These are phyloP conservation scores for Penicillium pulvis DNA, from an alignment of 495 filamentous ascomycete species.

Conservation along the genomic window DNA sequence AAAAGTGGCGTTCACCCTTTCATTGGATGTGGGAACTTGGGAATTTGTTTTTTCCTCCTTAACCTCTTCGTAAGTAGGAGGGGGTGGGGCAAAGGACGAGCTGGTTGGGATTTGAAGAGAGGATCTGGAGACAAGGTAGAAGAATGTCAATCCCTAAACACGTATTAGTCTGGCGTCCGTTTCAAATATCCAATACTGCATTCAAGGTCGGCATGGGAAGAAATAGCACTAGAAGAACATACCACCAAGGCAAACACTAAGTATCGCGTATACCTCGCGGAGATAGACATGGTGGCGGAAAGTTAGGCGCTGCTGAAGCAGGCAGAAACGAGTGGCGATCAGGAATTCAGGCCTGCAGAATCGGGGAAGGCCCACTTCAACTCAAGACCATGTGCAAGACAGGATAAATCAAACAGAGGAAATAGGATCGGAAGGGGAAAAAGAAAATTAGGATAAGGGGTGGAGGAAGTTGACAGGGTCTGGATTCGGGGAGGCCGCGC, in stretches of 20 bases:
- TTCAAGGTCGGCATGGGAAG: neutral
- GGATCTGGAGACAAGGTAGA: conserved; percentile 82
- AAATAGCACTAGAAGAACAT: neutral
- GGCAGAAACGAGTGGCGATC: conserved; percentile 12
- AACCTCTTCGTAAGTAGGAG: conserved; percentile 30
- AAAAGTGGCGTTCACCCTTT: conserved; percentile 92
- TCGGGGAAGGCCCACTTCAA: conserved; percentile 13
- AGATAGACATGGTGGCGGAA: conserved; percentile 61
- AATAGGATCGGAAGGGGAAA: neutral
- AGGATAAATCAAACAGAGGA: neutral
- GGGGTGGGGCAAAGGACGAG: conserved; percentile 24
- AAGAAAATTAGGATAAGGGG: conserved; percentile 10
- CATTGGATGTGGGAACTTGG: conserved; percentile 53
- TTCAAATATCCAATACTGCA: neutral
- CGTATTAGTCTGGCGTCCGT: neutral
- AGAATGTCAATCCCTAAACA: conserved; percentile 65
- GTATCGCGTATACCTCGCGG: conserved; percentile 79
- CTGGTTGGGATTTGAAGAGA: conserved; percentile 50
- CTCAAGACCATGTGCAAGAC: conserved; percentile 10
- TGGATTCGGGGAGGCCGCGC: conserved; percentile 21
- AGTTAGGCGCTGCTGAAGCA: conserved; percentile 9
- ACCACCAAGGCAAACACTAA: conserved; percentile 86
- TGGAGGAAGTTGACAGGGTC: neutral
- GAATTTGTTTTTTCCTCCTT: conserved; percentile 25
- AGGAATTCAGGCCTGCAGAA: conserved; percentile 10